Percentiles rank a stretch among this genome's conserved stretches.
Conservation (phyloP, 495 filamentous ascomycete species). For the Niebla homalea region DNA sequence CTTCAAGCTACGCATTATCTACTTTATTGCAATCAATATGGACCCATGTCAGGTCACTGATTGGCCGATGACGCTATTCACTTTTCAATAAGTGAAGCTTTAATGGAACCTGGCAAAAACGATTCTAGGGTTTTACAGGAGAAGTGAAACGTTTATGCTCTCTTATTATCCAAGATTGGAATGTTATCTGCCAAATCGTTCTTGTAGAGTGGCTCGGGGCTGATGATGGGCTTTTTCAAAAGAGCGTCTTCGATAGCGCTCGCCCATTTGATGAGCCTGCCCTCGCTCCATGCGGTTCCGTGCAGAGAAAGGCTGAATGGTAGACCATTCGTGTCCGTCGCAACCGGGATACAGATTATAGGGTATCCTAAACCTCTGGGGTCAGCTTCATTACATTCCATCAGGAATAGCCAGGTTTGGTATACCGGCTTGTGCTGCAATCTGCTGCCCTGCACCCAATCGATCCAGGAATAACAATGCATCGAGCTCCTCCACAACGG, state of each 20-base stretch:
- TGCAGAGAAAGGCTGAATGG: slow-evolving; percentile 18
- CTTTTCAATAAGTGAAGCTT: too few relatives aligned
- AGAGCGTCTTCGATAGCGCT: slow-evolving; percentile 20
- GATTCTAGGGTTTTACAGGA: too few relatives aligned
- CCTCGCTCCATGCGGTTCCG: slow-evolving; percentile 18
- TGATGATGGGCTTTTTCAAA: background rate
- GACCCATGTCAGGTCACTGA: too few relatives aligned
- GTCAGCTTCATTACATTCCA: background rate
- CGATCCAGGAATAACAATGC: slow-evolving; percentile 17
- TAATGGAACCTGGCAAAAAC: too few relatives aligned
- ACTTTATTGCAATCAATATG: too few relatives aligned
- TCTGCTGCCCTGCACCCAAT: slow-evolving; percentile 15
- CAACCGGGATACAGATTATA: slow-evolving; percentile 18
- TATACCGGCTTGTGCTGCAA: slow-evolving; percentile 19
- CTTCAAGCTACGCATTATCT: too few relatives aligned
- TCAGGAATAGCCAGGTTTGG: background rate
- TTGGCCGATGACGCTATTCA: too few relatives aligned
- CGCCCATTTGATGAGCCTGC: slow-evolving; percentile 17
- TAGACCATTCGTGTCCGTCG: slow-evolving; percentile 10
- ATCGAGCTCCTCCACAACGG: slow-evolving; percentile 1
- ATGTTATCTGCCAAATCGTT: slow-evolving; percentile 16
- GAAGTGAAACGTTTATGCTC: too few relatives aligned
- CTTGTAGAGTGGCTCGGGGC: slow-evolving; percentile 10
- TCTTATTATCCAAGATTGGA: slow-evolving; percentile 4
- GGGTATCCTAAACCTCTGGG: slow-evolving; percentile 14